Percentiles rank a stretch among this genome's conserved stretches.
Evolutionary conservation across 1,284 basidiomycete species (phyloP).

Genomic region (Malassezia brasiliensis): DNA sequence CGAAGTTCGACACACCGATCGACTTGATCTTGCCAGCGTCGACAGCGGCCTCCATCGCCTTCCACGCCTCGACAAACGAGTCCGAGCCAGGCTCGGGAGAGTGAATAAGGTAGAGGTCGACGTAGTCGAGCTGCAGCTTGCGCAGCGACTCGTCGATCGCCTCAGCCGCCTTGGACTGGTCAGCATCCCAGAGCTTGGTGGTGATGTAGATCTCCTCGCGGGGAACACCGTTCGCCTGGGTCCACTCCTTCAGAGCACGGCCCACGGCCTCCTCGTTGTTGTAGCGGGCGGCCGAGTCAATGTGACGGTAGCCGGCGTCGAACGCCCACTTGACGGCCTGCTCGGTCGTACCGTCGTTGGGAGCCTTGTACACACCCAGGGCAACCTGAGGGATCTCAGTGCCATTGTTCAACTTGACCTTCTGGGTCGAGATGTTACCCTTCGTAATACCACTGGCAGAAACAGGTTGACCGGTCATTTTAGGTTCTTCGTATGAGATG

Average conservation of each 20-base stretch:
- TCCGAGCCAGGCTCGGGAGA: conserved; percentile 42
- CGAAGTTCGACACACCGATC: conserved; percentile 48
- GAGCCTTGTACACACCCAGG: conserved; percentile 47
- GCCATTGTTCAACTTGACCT: conserved; percentile 42
- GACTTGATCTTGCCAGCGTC: conserved; percentile 45
- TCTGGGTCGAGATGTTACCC: conserved; percentile 40
- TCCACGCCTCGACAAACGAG: conserved; percentile 42
- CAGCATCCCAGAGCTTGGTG: conserved; percentile 45
- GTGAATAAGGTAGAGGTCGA: conserved; percentile 46
- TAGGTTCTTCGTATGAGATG: not conserved
- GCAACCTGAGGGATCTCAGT: conserved; percentile 42
- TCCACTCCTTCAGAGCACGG: conserved; percentile 42
- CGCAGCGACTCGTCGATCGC: conserved; percentile 46
- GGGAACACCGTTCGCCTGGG: conserved; percentile 32
- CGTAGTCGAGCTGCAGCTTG: conserved; percentile 43
- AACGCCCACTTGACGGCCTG: conserved; percentile 46
- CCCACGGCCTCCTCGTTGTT: conserved; percentile 48
- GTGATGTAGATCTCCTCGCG: conserved; percentile 49
- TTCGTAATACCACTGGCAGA: conserved; percentile 23
- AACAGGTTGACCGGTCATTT: conserved; percentile 4
- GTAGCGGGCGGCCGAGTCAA: conserved; percentile 45
- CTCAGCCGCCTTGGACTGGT: conserved; percentile 40
- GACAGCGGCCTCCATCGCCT: conserved; percentile 43
- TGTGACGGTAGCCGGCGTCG: conserved; percentile 46
- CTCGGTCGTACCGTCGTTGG: conserved; percentile 46